Percentiles rank a stretch among this genome's conserved stretches.
These are phyloP conservation scores for Aspergillus ostianus DNA, from an alignment of 495 filamentous ascomycete species.

Conservation along the genomic window DNA sequence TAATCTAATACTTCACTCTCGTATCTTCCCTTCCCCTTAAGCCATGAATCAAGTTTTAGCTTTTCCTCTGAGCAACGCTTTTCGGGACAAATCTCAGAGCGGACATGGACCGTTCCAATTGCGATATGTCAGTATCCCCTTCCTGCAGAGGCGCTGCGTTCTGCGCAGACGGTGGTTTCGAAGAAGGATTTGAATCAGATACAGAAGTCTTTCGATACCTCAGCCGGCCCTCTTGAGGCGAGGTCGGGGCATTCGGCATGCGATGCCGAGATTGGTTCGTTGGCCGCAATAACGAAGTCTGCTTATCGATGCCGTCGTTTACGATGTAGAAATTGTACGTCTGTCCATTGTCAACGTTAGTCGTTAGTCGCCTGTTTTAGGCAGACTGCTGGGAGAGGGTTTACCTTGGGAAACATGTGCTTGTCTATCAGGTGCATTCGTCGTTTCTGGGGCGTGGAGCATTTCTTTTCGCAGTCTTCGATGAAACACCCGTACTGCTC, in stretches of 20 bases:
- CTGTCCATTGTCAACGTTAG: conserved; percentile 24
- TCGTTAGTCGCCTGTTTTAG: background rate
- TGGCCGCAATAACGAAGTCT: conserved; percentile 69
- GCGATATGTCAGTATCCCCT: conserved; percentile 63
- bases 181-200: conserved; percentile 23
- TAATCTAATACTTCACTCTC: background rate
- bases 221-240: conserved; percentile 39
- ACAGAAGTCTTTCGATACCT: conserved; percentile 37
- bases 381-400: background rate
- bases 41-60: conserved; percentile 1
- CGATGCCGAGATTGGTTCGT: conserved; percentile 45
- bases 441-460: conserved; percentile 78
- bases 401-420: conserved; percentile 81
- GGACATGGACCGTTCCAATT: conserved; percentile 77
- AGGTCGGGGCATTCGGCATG: conserved; percentile 46
- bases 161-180: conserved; percentile 2
- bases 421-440: conserved; percentile 88
- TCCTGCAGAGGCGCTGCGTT: conserved; percentile 5
- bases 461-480: conserved; percentile 82
- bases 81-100: conserved; percentile 77
- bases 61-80: conserved; percentile 48
- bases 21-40: background rate
- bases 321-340: conserved; percentile 90
- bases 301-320: conserved; percentile 82
- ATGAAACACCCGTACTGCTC: conserved; percentile 82